Evolutionary conservation across 495 filamentous ascomycete species (phyloP).

Genomic region (Penicillium chermesinum): DNA sequence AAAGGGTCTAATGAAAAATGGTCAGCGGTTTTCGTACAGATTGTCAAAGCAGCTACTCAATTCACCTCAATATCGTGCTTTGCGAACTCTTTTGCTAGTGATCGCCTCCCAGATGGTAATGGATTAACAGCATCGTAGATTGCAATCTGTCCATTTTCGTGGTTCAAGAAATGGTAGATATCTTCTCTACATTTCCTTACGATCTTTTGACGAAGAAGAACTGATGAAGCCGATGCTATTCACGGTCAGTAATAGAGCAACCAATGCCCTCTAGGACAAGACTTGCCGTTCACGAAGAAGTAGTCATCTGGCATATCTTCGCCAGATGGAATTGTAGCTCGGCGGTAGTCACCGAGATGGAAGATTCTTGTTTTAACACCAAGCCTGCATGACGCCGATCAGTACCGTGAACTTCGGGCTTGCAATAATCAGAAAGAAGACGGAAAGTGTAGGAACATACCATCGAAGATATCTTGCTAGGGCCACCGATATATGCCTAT

Average conservation of each 20-base stretch:
- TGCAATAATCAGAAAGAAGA: too few species aligned
- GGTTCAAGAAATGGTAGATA: conserved; percentile 90
- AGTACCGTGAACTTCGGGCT: too few species aligned
- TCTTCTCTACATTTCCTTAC: conserved; percentile 96
- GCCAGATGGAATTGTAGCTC: conserved; percentile 79
- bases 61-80: conserved; percentile 89
- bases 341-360: conserved; percentile 93
- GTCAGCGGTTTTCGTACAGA: too few species aligned
- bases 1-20: conserved; percentile 62
- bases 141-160: conserved; percentile 96
- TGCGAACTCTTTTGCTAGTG: conserved; percentile 90
- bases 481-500: conserved; percentile 89
- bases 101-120: conserved; percentile 71
- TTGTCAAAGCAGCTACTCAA: too few species aligned
- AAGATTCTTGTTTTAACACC: conserved; percentile 98
- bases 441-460: conserved; percentile 48
- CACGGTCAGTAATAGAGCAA: conserved; percentile 7
- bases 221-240: conserved; percentile 71
- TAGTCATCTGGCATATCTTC: conserved; percentile 94
- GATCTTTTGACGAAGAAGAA: conserved; percentile 91
- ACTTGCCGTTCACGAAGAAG: conserved; percentile 82
- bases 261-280: background rate
- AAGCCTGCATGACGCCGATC: conserved; percentile 72
- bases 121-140: conserved; percentile 99
- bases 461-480: conserved; percentile 92